Percentiles rank a stretch among this genome's conserved stretches.
phyloP scores from a whole-genome alignment of 1,284 basidiomycete species.

The Microbotryum silenes-acaulis region DNA sequence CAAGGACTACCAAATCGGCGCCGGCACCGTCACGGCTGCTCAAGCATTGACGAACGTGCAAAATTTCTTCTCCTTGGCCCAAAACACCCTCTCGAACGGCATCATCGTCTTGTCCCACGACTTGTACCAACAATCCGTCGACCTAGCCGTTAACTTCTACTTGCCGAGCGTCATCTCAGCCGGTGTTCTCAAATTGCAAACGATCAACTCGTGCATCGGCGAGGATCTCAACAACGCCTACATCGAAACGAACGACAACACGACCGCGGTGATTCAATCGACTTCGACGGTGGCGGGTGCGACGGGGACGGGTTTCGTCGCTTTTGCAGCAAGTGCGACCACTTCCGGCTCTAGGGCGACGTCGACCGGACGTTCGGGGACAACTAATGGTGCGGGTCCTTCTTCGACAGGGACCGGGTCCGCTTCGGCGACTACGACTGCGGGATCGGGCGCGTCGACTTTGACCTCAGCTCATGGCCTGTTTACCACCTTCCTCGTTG shows the following conservation, averaged over 20 bases:
- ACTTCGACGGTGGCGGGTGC: constrained; percentile 17
- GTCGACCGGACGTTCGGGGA: too few relatives aligned
- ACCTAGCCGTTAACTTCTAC: constrained; percentile 79
- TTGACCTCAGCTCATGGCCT: too few relatives aligned
- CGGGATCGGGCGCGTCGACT: too few relatives aligned
- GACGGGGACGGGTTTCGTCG: constrained; percentile 22
- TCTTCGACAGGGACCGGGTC: too few relatives aligned
- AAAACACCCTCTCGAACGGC: constrained; percentile 7
- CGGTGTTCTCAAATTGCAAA: constrained; percentile 53
- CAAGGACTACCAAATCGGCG: constrained; percentile 35
- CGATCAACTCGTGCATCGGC: constrained; percentile 59
- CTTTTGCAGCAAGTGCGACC: background rate
- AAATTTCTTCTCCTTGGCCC: constrained; percentile 14
- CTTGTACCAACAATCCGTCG: constrained; percentile 66
- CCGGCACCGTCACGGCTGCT: constrained; percentile 51
- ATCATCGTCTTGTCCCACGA: constrained; percentile 50
- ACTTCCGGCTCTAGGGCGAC: too few relatives aligned
- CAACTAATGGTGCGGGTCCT: too few relatives aligned
- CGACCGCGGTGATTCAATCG: constrained; percentile 9
- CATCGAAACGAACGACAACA: constrained; percentile 25
- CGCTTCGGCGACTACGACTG: too few relatives aligned
- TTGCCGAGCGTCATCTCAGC: constrained; percentile 58
- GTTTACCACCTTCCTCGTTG: too few relatives aligned
- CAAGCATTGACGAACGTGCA: constrained; percentile 25
- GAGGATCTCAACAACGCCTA: constrained; percentile 50